A percentile compares a stretch with the other conserved stretches of the same genome.
Conservation (phyloP, 192 early-diverging fungal species). For the Chytriomyces confervae region DNA sequence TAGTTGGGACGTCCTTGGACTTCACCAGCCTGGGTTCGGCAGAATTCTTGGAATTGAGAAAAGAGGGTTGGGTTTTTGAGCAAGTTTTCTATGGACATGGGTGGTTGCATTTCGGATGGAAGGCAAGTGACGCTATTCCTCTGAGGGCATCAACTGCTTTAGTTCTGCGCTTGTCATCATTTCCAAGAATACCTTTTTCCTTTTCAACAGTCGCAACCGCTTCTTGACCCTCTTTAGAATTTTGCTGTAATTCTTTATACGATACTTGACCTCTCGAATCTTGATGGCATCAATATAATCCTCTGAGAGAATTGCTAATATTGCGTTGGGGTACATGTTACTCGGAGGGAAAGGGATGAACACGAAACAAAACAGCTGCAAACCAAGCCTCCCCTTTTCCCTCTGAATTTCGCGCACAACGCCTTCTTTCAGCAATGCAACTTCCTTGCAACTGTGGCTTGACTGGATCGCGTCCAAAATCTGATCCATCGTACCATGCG, state of each 20-base stretch:
- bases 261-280: conserved; percentile 12
- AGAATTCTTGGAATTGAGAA: too few species aligned
- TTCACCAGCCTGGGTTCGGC: too few species aligned
- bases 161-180: too few species aligned
- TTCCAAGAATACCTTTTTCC: not conserved
- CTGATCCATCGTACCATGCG: not conserved
- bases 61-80: too few species aligned
- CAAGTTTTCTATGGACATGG: too few species aligned
- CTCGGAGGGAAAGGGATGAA: too few species aligned
- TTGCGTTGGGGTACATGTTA: too few species aligned
- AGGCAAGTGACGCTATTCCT: too few species aligned
- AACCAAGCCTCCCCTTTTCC: conserved; percentile 15
- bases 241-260: conserved; percentile 12
- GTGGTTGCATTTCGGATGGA: too few species aligned
- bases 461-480: conserved; percentile 13
- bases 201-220: conserved; percentile 14
- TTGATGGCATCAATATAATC: conserved; percentile 17
- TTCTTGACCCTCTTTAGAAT: conserved; percentile 12
- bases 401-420: conserved; percentile 13
- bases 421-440: not conserved
- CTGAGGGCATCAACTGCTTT: too few species aligned
- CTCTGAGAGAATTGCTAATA: not conserved
- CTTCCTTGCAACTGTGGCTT: not conserved
- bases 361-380: not conserved
- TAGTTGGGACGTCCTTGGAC: not conserved